Conservation (phyloP, 2,329 filamentous ascomycete genomes). For the Cladophialophora carrionii region DNA sequence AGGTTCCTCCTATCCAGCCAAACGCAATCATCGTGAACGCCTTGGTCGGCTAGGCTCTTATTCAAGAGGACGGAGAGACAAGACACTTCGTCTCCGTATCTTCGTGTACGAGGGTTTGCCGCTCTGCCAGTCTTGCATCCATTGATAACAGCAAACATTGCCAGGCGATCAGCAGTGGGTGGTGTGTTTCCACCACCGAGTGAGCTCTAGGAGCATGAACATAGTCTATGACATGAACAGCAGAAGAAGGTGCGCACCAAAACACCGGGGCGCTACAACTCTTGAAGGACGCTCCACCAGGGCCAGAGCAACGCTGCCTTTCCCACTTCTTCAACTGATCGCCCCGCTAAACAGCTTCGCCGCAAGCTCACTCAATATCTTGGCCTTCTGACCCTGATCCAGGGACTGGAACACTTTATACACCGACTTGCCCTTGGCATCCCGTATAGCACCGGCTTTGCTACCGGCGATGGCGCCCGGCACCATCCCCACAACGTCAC, state of each 20-base stretch:
- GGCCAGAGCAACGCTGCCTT: background rate
- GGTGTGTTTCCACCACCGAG: background rate
- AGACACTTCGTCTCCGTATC: background rate
- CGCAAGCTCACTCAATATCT: conserved; percentile 80
- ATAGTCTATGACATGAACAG: background rate
- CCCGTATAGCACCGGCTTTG: conserved; percentile 82
- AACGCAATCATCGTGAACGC: background rate
- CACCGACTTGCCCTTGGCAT: conserved; percentile 91
- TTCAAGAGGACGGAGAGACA: background rate
- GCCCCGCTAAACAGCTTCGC: conserved; percentile 71
- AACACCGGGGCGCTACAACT: background rate
- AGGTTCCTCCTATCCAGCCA: background rate
- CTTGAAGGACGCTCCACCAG: background rate
- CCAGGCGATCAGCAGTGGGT: background rate
- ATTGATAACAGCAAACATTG: background rate
- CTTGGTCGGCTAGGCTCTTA: background rate
- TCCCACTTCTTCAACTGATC: conserved; percentile 20
- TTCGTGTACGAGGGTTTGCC: background rate
- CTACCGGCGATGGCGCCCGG: conserved; percentile 93
- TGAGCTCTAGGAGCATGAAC: background rate
- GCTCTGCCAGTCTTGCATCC: background rate
- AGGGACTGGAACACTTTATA: conserved; percentile 88
- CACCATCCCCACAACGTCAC: conserved; percentile 84
- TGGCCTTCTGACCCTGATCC: conserved; percentile 78
- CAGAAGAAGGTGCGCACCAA: background rate